Percentiles rank a stretch among this genome's conserved stretches.
These are phyloP conservation scores for Phytophthora megakarya DNA, from an alignment of 352 stramenopile genomes.

Conservation along the genomic window DNA sequence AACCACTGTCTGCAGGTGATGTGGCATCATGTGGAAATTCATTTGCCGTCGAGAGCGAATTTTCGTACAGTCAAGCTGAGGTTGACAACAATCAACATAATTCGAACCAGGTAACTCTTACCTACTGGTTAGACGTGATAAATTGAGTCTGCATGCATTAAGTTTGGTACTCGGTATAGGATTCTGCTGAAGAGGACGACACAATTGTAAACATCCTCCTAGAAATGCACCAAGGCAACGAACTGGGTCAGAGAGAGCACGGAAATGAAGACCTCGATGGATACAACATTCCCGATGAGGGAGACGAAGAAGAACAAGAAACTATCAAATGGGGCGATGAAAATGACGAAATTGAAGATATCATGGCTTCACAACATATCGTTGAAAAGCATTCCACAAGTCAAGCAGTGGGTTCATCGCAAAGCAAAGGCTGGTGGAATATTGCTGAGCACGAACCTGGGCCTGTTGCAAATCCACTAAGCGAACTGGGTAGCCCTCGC, in stretches of 20 bases:
- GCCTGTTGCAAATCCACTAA: slow-evolving; percentile 40
- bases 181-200: slow-evolving; percentile 46
- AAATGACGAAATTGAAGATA: slow-evolving; percentile 66
- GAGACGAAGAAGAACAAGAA: slow-evolving; percentile 32
- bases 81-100: slow-evolving; percentile 3
- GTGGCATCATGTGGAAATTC: slow-evolving; percentile 49
- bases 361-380: slow-evolving; percentile 62
- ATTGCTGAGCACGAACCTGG: slow-evolving; percentile 41
- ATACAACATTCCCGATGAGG: slow-evolving; percentile 26
- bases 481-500: slow-evolving; percentile 58
- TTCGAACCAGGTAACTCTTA: slow-evolving; percentile 25
- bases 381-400: slow-evolving; percentile 27
- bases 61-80: slow-evolving; percentile 59
- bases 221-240: slow-evolving; percentile 49
- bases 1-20: slow-evolving; percentile 19
- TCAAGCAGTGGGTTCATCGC: slow-evolving; percentile 7
- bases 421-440: slow-evolving; percentile 56
- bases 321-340: slow-evolving; percentile 20
- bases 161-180: slow-evolving; percentile 6
- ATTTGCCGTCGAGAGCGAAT: slow-evolving; percentile 49
- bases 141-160: not conserved
- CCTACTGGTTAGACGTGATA: not conserved
- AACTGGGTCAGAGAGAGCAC: slow-evolving; percentile 7
- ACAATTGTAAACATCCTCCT: slow-evolving; percentile 55
- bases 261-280: slow-evolving; percentile 25